A percentile compares a stretch with the other conserved stretches of the same genome.
Conservation (phyloP, 2,329 filamentous ascomycete genomes). For the Ceratocystis lukuohia region DNA sequence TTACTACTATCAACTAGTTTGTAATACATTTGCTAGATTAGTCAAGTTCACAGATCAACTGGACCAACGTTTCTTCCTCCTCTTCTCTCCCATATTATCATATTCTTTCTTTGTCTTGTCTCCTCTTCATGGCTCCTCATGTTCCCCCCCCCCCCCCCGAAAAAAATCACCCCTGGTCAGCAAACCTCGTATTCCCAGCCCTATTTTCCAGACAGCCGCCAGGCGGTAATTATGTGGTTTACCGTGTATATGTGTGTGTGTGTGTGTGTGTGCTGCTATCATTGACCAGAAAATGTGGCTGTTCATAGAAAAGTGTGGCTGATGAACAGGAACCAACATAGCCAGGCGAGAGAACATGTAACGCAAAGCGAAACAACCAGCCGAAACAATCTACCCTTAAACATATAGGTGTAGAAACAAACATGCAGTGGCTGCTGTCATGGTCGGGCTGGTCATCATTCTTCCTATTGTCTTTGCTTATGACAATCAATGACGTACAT, state of each 20-base stretch:
- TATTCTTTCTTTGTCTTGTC: not conserved
- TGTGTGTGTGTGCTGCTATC: not conserved
- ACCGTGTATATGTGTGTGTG: not conserved
- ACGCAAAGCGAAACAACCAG: not conserved
- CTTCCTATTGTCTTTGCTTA: not conserved
- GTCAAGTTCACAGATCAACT: not conserved
- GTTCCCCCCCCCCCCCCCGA: not conserved
- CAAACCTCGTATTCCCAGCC: conserved; percentile 18
- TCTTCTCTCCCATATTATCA: not conserved
- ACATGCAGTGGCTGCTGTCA: conserved; percentile 5
- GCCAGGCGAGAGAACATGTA: not conserved
- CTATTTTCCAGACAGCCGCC: conserved; percentile 11
- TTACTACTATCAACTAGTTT: not conserved
- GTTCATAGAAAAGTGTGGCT: not conserved
- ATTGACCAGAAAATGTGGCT: not conserved
- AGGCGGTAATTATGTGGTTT: not conserved
- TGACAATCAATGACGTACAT: not conserved
- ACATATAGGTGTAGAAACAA: not conserved
- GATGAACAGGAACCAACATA: not conserved
- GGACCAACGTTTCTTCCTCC: not conserved
- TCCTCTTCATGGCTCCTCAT: not conserved
- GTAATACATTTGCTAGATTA: not conserved
- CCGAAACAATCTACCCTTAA: not conserved
- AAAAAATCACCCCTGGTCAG: conserved; percentile 6
- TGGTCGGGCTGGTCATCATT: not conserved